phyloP scores from a whole-genome alignment of 2,329 filamentous ascomycete species.

The Alternaria incomplexa region DNA sequence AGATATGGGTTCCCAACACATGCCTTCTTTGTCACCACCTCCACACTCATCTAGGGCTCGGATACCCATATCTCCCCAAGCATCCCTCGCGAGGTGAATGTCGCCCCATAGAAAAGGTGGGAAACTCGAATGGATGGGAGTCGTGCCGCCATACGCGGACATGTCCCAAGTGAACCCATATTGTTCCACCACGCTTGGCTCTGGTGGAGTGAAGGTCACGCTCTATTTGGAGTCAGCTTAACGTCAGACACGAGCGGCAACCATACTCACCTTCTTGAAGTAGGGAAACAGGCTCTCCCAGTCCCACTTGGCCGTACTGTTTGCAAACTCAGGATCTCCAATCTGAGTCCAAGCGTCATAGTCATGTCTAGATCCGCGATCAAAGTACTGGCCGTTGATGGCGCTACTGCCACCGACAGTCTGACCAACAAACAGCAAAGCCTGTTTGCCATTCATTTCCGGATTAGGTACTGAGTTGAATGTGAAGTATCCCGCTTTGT shows the following conservation, averaged over 20 bases:
- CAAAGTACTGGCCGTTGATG: slow-evolving; percentile 15
- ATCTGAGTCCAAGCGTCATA: slow-evolving; percentile 16
- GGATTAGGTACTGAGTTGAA: slow-evolving; percentile 10
- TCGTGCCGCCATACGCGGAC: slow-evolving; percentile 4
- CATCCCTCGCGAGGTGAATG: neutral
- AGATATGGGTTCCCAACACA: slow-evolving; percentile 11
- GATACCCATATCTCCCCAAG: slow-evolving; percentile 10
- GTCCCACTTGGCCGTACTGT: slow-evolving; percentile 9
- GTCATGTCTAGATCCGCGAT: slow-evolving; percentile 8
- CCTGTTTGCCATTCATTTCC: neutral
- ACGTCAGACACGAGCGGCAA: neutral
- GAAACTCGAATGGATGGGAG: slow-evolving; percentile 7
- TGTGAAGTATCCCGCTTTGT: neutral
- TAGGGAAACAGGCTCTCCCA: slow-evolving; percentile 23
- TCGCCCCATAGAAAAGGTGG: slow-evolving; percentile 12
- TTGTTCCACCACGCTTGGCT: neutral
- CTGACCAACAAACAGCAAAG: slow-evolving; percentile 3
- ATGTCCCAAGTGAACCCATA: slow-evolving; percentile 14
- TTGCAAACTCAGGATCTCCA: slow-evolving; percentile 2
- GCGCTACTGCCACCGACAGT: slow-evolving; percentile 16
- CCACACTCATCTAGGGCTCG: neutral
- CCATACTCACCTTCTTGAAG: slow-evolving; percentile 12
- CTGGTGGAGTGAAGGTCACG: slow-evolving; percentile 11
- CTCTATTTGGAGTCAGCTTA: neutral
- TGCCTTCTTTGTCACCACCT: slow-evolving; percentile 6